Percentiles rank a stretch among this genome's conserved stretches.
phyloP scores from a whole-genome alignment of 441 rosid genomes.

The Syzygium syzygioides region DNA sequence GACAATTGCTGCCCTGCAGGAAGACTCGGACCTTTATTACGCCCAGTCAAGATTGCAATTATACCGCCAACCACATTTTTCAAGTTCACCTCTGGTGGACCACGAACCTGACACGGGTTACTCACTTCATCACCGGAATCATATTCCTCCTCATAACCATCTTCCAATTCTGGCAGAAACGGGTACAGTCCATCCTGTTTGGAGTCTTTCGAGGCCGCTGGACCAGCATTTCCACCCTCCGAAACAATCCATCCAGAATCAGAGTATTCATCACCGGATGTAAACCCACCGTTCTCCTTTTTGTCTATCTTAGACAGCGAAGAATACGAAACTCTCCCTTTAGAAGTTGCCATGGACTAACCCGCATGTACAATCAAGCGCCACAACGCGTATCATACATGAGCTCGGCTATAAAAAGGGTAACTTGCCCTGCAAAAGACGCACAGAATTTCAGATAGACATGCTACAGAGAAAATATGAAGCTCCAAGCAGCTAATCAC shows the following conservation, averaged over 20 bases:
- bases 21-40: conserved; percentile 30
- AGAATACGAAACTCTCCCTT: conserved; percentile 40
- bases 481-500: not conserved
- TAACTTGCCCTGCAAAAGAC: not conserved
- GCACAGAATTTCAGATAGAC: not conserved
- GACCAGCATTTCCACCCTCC: conserved; percentile 16
- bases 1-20: conserved; percentile 28
- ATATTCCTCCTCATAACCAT: conserved; percentile 45
- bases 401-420: not conserved
- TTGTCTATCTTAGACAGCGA: conserved; percentile 24
- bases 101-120: conserved; percentile 5
- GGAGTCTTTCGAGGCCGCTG: conserved; percentile 19
- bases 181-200: conserved; percentile 32
- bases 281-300: conserved; percentile 27
- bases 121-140: conserved; percentile 39
- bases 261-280: conserved; percentile 30
- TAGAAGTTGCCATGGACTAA: conserved; percentile 42
- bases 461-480: not conserved
- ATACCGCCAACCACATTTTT: conserved; percentile 74
- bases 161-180: conserved; percentile 37
- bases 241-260: conserved; percentile 29
- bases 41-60: conserved; percentile 75
- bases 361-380: not conserved
- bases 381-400: not conserved
- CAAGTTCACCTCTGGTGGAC: conserved; percentile 73